phyloP scores from a whole-genome alignment of 2,329 filamentous ascomycete genomes.

The Chaetomium globosum region DNA sequence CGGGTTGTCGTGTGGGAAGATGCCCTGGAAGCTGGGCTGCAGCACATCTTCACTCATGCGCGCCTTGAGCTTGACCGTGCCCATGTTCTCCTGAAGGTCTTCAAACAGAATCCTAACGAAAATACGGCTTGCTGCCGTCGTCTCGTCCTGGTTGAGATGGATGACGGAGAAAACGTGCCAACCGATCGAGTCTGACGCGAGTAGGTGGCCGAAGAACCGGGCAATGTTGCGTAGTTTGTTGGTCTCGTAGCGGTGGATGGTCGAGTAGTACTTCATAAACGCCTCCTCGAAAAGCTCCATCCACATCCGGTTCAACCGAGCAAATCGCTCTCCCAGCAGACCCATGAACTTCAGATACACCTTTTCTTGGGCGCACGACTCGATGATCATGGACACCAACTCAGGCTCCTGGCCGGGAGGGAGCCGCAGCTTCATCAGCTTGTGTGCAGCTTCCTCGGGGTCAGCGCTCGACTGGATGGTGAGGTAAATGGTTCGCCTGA shows the following conservation, averaged over 20 bases:
- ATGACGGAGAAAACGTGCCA: conserved; percentile 88
- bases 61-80: conserved; percentile 75
- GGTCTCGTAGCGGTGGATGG: conserved; percentile 95
- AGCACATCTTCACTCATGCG: conserved; percentile 78
- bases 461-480: conserved; percentile 97
- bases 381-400: conserved; percentile 93
- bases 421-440: conserved; percentile 90
- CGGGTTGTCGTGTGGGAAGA: conserved; percentile 88
- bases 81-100: conserved; percentile 83
- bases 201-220: conserved; percentile 88
- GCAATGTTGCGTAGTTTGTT: conserved; percentile 94
- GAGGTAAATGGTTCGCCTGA: conserved; percentile 91
- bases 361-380: conserved; percentile 94
- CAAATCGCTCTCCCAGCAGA: conserved; percentile 89
- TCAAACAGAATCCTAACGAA: conserved; percentile 98
- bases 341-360: conserved; percentile 98
- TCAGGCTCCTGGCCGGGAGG: conserved; percentile 86
- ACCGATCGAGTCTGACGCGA: conserved; percentile 83
- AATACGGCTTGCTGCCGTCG: conserved; percentile 92
- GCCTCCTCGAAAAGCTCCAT: conserved; percentile 86
- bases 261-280: conserved; percentile 93
- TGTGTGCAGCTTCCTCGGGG: conserved; percentile 96
- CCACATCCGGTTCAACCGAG: conserved; percentile 95
- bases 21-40: conserved; percentile 74
- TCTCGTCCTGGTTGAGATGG: conserved; percentile 94